phyloP scores from a whole-genome alignment of 1,284 basidiomycete species.

The Sporisorium exsertum region DNA sequence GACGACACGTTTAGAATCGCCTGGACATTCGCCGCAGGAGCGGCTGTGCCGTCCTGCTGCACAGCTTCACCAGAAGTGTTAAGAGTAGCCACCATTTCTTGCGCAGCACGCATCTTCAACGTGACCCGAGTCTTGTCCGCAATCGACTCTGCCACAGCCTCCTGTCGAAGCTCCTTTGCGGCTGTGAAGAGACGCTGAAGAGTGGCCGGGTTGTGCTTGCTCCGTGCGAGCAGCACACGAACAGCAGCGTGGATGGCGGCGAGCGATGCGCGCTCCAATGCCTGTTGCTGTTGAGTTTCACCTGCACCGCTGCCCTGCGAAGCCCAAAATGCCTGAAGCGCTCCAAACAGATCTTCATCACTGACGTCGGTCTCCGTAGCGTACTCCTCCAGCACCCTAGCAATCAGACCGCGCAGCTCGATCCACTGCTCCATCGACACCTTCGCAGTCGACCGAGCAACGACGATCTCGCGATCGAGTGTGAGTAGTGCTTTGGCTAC shows the following conservation, averaged over 20 bases:
- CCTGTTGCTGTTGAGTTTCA: not conserved
- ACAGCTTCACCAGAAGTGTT: not conserved
- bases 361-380: slow-evolving; percentile 16
- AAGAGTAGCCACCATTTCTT: slow-evolving; percentile 9
- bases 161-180: slow-evolving; percentile 8
- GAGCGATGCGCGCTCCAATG: slow-evolving; percentile 27
- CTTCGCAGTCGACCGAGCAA: not conserved
- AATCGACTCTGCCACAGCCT: slow-evolving; percentile 10
- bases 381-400: slow-evolving; percentile 23
- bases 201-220: slow-evolving; percentile 3
- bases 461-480: slow-evolving; percentile 24
- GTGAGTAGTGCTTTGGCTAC: slow-evolving; percentile 24
- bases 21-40: not conserved
- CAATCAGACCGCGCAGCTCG: slow-evolving; percentile 21
- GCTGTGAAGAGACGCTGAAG: slow-evolving; percentile 5
- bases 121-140: slow-evolving; percentile 5
- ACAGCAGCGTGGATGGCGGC: slow-evolving; percentile 14
- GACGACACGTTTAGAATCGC: slow-evolving; percentile 8
- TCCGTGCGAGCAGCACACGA: slow-evolving; percentile 12
- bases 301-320: not conserved
- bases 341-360: slow-evolving; percentile 12
- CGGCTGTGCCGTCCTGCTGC: not conserved
- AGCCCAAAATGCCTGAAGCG: slow-evolving; percentile 11
- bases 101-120: slow-evolving; percentile 32
- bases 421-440: slow-evolving; percentile 8